Evolutionary conservation across 495 filamentous ascomycete species (phyloP).

Genomic region (Penicillium herquei): DNA sequence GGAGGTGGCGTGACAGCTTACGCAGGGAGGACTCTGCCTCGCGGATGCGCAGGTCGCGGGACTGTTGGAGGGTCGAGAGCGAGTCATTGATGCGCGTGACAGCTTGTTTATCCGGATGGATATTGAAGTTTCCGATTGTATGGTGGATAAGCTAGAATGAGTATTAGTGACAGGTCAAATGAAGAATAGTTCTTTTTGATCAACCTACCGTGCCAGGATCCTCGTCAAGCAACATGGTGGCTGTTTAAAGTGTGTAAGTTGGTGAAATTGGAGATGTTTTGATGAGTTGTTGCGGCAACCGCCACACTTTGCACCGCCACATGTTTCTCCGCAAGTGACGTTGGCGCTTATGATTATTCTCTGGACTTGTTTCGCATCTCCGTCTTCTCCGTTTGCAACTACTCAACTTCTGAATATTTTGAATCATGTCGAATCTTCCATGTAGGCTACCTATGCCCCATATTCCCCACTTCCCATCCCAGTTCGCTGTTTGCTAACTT

Average conservation of each 20-base stretch:
- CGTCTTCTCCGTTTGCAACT: neutral
- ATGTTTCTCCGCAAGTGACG: conserved; percentile 37
- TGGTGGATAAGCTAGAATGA: conserved; percentile 74
- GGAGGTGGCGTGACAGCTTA: conserved; percentile 69
- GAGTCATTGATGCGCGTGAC: conserved; percentile 85
- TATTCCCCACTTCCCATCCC: conserved; percentile 5
- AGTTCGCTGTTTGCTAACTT: conserved; percentile 15
- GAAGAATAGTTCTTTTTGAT: neutral
- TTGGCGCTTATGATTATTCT: conserved; percentile 17
- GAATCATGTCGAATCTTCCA: conserved; percentile 65
- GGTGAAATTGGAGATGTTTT: conserved; percentile 19
- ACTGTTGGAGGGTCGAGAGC: conserved; percentile 71
- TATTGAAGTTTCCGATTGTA: conserved; percentile 93
- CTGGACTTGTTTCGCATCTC: conserved; percentile 1
- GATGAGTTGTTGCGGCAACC: conserved; percentile 49
- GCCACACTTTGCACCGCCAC: conserved; percentile 49
- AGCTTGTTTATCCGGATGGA: conserved; percentile 77
- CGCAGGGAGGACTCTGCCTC: conserved; percentile 70
- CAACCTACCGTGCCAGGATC: conserved; percentile 73
- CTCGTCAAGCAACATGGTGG: conserved; percentile 94
- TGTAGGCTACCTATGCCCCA: conserved; percentile 51
- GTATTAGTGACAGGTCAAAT: neutral
- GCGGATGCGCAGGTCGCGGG: conserved; percentile 71
- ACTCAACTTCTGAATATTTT: neutral
- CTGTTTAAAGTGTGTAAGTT: neutral